A percentile compares a stretch with the other conserved stretches of the same genome.
phyloP scores from a whole-genome alignment of 2,329 filamentous ascomycete genomes.

The Ceratocystiopsis minuta region DNA sequence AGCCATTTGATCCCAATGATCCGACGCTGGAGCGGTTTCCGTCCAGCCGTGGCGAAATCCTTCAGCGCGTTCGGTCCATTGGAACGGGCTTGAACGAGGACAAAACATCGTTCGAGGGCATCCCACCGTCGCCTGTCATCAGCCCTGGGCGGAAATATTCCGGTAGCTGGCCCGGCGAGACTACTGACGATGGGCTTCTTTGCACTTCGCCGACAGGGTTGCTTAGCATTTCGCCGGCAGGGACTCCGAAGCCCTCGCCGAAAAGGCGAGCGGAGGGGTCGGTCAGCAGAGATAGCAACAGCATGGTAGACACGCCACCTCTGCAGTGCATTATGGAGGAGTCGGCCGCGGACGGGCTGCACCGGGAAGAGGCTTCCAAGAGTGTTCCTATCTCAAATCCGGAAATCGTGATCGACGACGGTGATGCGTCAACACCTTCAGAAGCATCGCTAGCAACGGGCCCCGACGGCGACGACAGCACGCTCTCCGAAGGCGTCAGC shows the following conservation, averaged over 20 bases:
- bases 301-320: conserved; percentile 18
- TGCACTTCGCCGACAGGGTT: conserved; percentile 15
- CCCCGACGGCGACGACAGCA: no score
- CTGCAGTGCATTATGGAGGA: conserved; percentile 30
- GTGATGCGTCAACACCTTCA: not conserved
- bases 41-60: conserved; percentile 24
- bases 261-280: not conserved
- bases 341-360: conserved; percentile 3
- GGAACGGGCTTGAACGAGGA: conserved; percentile 26
- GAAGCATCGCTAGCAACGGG: no score
- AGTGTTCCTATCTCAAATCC: not conserved
- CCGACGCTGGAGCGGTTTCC: conserved; percentile 31
- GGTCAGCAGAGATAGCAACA: conserved; percentile 10
- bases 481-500: not conserved
- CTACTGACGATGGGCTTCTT: conserved; percentile 2
- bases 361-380: no score
- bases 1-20: conserved; percentile 24
- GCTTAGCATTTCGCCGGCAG: not conserved
- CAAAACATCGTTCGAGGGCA: conserved; percentile 18
- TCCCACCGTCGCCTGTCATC: conserved; percentile 19
- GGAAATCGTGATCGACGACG: not conserved
- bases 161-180: no score
- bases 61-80: conserved; percentile 27
- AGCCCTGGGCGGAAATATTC: conserved; percentile 14
- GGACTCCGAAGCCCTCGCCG: not conserved